Conservation (phyloP, 495 filamentous ascomycete species). For the Amniculicola lignicola region DNA sequence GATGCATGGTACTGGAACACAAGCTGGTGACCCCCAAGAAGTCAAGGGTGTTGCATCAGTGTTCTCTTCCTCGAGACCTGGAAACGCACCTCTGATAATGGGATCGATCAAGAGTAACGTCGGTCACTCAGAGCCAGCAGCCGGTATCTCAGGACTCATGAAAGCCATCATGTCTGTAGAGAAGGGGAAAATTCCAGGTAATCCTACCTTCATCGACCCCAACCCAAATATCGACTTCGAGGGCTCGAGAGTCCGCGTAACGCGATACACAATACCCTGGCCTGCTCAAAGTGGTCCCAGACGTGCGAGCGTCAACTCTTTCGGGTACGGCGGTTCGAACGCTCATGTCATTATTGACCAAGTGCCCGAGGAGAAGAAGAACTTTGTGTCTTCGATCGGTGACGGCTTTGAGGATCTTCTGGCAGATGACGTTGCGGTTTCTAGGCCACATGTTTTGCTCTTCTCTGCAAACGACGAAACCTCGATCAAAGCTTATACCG, state of each 20-base stretch:
- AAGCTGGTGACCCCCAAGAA: slow-evolving; percentile 5
- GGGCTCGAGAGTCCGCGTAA: slow-evolving; percentile 4
- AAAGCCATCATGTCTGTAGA: slow-evolving; percentile 59
- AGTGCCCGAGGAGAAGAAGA: background rate
- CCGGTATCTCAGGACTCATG: slow-evolving; percentile 57
- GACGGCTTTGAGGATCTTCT: background rate
- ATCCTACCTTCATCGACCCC: background rate
- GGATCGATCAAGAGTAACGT: slow-evolving; percentile 54
- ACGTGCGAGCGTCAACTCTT: slow-evolving; percentile 39
- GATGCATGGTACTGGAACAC: slow-evolving; percentile 7
- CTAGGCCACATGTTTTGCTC: background rate
- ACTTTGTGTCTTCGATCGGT: background rate
- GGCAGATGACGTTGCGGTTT: background rate
- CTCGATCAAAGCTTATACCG: background rate
- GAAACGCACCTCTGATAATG: slow-evolving; percentile 47
- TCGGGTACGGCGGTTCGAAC: slow-evolving; percentile 42
- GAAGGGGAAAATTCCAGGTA: slow-evolving; percentile 50
- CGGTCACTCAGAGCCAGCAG: slow-evolving; percentile 57
- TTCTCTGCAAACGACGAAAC: background rate
- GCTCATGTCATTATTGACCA: slow-evolving; percentile 43
- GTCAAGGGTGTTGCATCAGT: background rate
- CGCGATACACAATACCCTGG: background rate
- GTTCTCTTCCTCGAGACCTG: background rate
- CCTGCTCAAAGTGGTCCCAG: slow-evolving; percentile 16
- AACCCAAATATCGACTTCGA: slow-evolving; percentile 6